These are phyloP conservation scores for Gyrodon lividus DNA, from an alignment of 768 basidiomycete genomes.

Conservation along the genomic window DNA sequence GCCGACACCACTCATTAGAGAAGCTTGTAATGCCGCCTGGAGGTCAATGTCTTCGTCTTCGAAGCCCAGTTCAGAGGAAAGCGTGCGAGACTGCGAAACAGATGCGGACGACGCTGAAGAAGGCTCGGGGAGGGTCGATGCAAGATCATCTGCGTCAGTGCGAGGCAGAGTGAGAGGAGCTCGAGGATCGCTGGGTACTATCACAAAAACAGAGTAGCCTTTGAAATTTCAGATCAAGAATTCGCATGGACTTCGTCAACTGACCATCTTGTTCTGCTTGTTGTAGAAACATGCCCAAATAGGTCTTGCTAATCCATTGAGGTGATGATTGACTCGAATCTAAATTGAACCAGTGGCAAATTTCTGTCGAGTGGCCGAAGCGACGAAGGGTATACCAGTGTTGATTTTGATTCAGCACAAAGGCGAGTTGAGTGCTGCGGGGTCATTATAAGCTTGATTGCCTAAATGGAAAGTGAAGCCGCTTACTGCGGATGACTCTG, in stretches of 20 bases:
- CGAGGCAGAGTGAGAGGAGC: constrained; percentile 54
- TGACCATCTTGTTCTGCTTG: constrained; percentile 85
- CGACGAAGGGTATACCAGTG: constrained; percentile 91
- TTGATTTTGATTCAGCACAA: constrained; percentile 80
- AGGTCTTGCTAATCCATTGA: constrained; percentile 81
- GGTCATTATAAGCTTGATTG: constrained; percentile 8
- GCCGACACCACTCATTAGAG: constrained; percentile 42
- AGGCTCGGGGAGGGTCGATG: constrained; percentile 59
- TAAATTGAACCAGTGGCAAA: constrained; percentile 86
- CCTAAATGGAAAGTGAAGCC: not conserved
- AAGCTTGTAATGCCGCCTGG: constrained; percentile 85
- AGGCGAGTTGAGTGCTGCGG: constrained; percentile 74
- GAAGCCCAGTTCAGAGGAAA: constrained; percentile 35
- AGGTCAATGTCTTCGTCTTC: constrained; percentile 88
- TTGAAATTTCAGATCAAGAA: constrained; percentile 11
- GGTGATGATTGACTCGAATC: constrained; percentile 72
- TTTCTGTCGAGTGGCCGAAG: constrained; percentile 56
- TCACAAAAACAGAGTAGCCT: constrained; percentile 84
- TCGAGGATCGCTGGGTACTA: constrained; percentile 60
- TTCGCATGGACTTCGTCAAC: constrained; percentile 10
- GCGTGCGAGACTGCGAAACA: constrained; percentile 5
- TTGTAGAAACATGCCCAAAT: constrained; percentile 82
- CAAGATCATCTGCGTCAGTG: constrained; percentile 70
- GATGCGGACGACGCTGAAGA: constrained; percentile 30
- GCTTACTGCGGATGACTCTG: constrained; percentile 76